Conservation (phyloP, 208 protist species). For the Crithidia expoeki region DNA sequence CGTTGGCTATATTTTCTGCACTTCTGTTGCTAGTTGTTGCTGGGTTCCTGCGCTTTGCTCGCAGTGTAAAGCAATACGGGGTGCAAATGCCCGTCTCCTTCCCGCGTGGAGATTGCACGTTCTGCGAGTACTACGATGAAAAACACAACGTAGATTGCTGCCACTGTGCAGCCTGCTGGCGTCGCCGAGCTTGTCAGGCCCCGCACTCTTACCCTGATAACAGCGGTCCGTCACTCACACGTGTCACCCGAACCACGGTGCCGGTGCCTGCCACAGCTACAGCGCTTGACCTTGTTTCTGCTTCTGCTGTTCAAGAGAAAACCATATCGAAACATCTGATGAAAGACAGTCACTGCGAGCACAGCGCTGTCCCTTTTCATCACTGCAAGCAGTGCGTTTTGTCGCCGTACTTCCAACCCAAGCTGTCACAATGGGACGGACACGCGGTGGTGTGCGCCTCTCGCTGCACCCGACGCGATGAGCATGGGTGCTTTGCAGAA, state of each 20-base stretch:
- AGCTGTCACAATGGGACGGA: slow-evolving; percentile 22
- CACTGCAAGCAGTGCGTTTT: slow-evolving; percentile 38
- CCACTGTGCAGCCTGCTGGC: slow-evolving; percentile 30
- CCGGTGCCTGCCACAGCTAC: not conserved
- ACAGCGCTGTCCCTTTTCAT: slow-evolving; percentile 24
- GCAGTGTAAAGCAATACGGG: no score
- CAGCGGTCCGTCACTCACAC: not conserved
- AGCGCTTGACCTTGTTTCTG: not conserved
- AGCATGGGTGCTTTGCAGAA: slow-evolving; percentile 20
- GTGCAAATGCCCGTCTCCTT: not conserved
- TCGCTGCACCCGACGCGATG: not conserved
- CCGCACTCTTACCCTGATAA: not conserved
- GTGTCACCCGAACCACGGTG: not conserved
- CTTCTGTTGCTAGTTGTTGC: no score
- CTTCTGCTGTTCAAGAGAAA: not conserved
- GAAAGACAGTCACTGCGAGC: slow-evolving; percentile 12
- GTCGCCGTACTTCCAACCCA: slow-evolving; percentile 25
- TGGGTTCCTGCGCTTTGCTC: no score
- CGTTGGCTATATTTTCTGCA: no score
- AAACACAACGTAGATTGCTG: slow-evolving; percentile 38
- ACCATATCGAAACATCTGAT: not conserved
- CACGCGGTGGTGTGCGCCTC: slow-evolving; percentile 27
- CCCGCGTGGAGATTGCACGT: slow-evolving; percentile 19
- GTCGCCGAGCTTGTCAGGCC: not conserved
- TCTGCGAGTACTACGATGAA: slow-evolving; percentile 39